Base-by-base conservation (phyloP, 2,329 filamentous ascomycete species). In the Sclerotinia nivalis region DNA sequence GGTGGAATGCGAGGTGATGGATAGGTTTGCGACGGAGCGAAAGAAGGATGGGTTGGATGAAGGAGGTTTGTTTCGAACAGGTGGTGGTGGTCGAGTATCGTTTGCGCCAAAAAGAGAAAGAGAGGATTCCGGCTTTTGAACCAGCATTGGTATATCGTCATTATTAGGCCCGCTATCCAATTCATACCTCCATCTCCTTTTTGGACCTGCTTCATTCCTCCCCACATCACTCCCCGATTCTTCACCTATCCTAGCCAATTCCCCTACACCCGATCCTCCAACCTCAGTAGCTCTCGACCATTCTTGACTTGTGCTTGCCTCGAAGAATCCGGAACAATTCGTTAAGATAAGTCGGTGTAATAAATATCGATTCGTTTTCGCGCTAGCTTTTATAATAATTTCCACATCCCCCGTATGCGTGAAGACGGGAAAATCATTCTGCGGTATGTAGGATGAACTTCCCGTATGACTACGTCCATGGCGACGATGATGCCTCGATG, bases 371-470 rank as follows among this genome's bases (percentile, higher is more conserved):
- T 93, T 92, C 80, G 96, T 91, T 77, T 89, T 88, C 72, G 87
- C 85, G 67, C 91, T 86, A 20, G 88, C 86, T 77, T 85, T 87
- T 76, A 97, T 87, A 69, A 95, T 78, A 72, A 98, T 93, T 81
- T 98, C 95, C 77, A 97, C 93, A 80, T 98, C 94, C 77, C 95
- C 95, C 50, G 92, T 95, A 76, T 94, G 90, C 64, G 89, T 89
- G 81, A 97, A 98, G 78, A 96, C 83, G 31, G 95, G 95, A 76
- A 97, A 98, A 79, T 97, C 94, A 79, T 97, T 97, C 78, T 92
- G 91, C 55, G 91, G 87, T 34, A 88, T 82, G 77, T 90, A 89
- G 25, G 88, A 86, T 47, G 85, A 83, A 72, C 90, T 90, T 70
- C 93, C 93, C 76, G 91, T 88, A 78, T 96, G 92, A 18, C 69